Conservation (phyloP, 2,329 filamentous ascomycete species). For the Arthrinium puccinioides region DNA sequence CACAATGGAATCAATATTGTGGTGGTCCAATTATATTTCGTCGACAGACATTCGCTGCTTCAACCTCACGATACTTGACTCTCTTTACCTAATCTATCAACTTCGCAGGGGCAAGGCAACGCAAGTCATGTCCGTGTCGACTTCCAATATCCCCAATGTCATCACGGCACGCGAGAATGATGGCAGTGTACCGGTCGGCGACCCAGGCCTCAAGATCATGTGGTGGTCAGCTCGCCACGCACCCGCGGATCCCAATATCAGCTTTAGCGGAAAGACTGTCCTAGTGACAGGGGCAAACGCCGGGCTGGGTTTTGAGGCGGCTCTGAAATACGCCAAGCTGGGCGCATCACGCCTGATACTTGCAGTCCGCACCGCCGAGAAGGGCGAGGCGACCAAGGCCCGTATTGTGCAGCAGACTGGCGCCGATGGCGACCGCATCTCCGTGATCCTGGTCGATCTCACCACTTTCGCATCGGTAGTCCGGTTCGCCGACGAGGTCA, state of each 20-base stretch:
- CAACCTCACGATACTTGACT: too few relatives aligned
- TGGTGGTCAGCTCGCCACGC: too few relatives aligned
- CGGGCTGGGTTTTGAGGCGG: constrained; percentile 36
- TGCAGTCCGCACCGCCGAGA: constrained; percentile 29
- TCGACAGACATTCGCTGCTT: too few relatives aligned
- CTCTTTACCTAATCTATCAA: too few relatives aligned
- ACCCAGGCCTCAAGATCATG: too few relatives aligned
- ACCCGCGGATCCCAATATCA: constrained; percentile 26
- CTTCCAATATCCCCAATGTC: too few relatives aligned
- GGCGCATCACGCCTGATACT: constrained; percentile 32
- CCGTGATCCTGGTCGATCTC: constrained; percentile 39
- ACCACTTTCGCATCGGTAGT: constrained; percentile 34
- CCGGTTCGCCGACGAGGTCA: constrained; percentile 29
- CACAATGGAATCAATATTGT: too few relatives aligned
- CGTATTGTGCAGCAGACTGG: constrained; percentile 24
- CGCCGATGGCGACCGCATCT: constrained; percentile 25
- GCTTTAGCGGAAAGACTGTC: constrained; percentile 20
- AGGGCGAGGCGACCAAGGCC: constrained; percentile 30
- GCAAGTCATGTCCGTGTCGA: too few relatives aligned
- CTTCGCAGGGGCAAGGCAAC: too few relatives aligned
- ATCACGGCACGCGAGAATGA: too few relatives aligned
- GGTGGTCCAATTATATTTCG: too few relatives aligned
- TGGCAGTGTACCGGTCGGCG: too few relatives aligned
- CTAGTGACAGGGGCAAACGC: constrained; percentile 37
- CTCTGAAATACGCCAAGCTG: constrained; percentile 31